A percentile compares a stretch with the other conserved stretches of the same genome.
These are phyloP conservation scores for Bryum argenteum DNA, from an alignment of 225 moss, liverwort and hornwort genomes.

Conservation along the genomic window DNA sequence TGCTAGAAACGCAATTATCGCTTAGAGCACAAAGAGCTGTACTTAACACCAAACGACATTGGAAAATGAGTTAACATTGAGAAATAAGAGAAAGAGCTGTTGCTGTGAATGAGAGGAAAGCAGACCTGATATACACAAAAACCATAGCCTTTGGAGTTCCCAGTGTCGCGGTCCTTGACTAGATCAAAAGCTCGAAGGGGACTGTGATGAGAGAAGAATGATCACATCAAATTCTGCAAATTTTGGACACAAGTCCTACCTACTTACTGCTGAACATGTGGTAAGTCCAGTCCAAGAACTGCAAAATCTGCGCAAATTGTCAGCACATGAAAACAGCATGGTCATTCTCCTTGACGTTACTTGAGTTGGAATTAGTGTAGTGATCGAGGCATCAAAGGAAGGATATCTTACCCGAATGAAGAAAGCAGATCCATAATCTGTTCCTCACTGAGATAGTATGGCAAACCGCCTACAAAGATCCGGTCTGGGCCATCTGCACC, in stretches of 20 bases:
- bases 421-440: slow-evolving; percentile 96
- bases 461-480: slow-evolving; percentile 93
- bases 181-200: slow-evolving; percentile 94
- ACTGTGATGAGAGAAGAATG: slow-evolving; percentile 48
- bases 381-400: neutral
- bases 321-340: slow-evolving; percentile 29
- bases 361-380: slow-evolving; percentile 15
- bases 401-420: slow-evolving; percentile 81
- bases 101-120: neutral
- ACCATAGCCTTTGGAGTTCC: slow-evolving; percentile 97
- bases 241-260: slow-evolving; percentile 21
- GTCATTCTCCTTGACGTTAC: slow-evolving; percentile 14
- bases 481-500: slow-evolving; percentile 93
- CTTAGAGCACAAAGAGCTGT: neutral
- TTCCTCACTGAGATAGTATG: slow-evolving; percentile 88
- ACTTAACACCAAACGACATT: neutral
- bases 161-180: slow-evolving; percentile 97
- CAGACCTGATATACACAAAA: slow-evolving; percentile 95
- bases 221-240: slow-evolving; percentile 33
- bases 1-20: neutral
- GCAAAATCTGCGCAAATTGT: slow-evolving; percentile 37
- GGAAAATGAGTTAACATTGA: neutral
- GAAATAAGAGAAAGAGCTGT: neutral
- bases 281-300: slow-evolving; percentile 26
- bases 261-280: slow-evolving; percentile 26